Evolutionary conservation across 805 yeast genomes (phyloP).

Genomic region (Peterozyma xylosa): DNA sequence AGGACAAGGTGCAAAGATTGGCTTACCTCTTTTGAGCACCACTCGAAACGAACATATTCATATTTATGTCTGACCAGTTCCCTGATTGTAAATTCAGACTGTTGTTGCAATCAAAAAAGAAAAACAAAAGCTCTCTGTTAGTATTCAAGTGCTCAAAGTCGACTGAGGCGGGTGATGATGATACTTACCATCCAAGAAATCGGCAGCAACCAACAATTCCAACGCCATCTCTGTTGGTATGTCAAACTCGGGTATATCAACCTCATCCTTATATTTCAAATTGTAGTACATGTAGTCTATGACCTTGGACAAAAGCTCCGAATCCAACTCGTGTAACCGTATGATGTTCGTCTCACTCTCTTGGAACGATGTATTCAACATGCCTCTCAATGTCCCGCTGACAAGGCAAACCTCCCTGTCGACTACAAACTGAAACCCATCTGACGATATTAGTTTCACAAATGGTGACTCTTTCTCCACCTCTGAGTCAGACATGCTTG

Average conservation of each 20-base stretch:
- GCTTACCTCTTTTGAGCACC: no score
- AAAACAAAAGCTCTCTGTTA: no score
- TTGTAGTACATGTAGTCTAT: conserved; percentile 81
- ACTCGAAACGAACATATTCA: no score
- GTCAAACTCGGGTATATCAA: conserved; percentile 76
- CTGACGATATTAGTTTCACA: conserved; percentile 68
- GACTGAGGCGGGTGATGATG: no score
- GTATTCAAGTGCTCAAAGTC: no score
- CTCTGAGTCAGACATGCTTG: conserved; percentile 16
- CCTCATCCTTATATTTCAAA: conserved; percentile 54
- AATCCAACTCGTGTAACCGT: conserved; percentile 55
- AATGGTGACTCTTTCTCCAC: conserved; percentile 20
- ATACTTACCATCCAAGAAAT: conserved; percentile 53
- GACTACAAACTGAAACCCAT: conserved; percentile 55
- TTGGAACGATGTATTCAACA: conserved; percentile 50
- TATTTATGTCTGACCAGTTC: no score
- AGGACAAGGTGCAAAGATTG: no score
- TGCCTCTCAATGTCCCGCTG: conserved; percentile 52
- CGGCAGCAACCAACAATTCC: conserved; percentile 89
- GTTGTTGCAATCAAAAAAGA: no score
- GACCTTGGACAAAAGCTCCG: conserved; percentile 65
- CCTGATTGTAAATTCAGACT: no score
- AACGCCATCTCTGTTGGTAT: conserved; percentile 92
- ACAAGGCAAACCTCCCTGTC: conserved; percentile 70
- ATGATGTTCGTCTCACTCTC: conserved; percentile 55